Conservation (phyloP, 495 filamentous ascomycete species). For the Patellaria atrata region DNA sequence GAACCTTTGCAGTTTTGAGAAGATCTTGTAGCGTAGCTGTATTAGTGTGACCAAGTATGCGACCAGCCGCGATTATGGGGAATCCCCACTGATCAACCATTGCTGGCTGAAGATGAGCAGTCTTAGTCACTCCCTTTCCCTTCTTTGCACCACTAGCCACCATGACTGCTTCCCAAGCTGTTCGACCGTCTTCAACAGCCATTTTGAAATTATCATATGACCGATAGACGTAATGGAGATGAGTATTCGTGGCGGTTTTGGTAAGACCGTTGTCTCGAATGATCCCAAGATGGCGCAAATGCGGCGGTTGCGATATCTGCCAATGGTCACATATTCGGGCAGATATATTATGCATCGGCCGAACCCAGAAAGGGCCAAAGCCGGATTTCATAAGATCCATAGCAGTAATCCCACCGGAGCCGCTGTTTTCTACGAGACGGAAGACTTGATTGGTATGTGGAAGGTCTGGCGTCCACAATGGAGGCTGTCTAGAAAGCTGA, state of each 20-base stretch:
- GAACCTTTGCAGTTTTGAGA: too few relatives aligned
- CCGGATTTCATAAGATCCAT: conserved; percentile 34
- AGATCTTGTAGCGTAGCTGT: not conserved
- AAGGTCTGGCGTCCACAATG: conserved; percentile 42
- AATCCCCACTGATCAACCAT: conserved; percentile 12
- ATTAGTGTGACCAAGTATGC: not conserved
- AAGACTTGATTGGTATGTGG: conserved; percentile 40
- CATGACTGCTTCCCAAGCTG: conserved; percentile 47
- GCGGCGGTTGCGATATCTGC: conserved; percentile 45
- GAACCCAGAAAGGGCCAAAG: conserved; percentile 39
- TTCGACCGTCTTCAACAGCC: conserved; percentile 39
- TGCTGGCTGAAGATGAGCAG: too few relatives aligned
- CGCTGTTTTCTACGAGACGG: conserved; percentile 36
- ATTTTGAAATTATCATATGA: conserved; percentile 40
- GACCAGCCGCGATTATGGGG: not conserved
- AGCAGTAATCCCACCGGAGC: conserved; percentile 38
- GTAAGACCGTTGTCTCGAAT: conserved; percentile 44
- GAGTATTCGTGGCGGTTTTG: conserved; percentile 29
- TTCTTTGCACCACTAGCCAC: too few relatives aligned
- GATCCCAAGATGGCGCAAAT: conserved; percentile 48
- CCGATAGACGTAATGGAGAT: conserved; percentile 42
- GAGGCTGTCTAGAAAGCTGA: conserved; percentile 27
- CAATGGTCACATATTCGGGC: conserved; percentile 43
- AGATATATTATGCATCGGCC: conserved; percentile 43
- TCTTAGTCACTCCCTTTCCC: too few relatives aligned